A percentile compares a stretch with the other conserved stretches of the same genome.
Conservation (phyloP, 2,329 filamentous ascomycete genomes). For the Aspergillus brasiliensis region DNA sequence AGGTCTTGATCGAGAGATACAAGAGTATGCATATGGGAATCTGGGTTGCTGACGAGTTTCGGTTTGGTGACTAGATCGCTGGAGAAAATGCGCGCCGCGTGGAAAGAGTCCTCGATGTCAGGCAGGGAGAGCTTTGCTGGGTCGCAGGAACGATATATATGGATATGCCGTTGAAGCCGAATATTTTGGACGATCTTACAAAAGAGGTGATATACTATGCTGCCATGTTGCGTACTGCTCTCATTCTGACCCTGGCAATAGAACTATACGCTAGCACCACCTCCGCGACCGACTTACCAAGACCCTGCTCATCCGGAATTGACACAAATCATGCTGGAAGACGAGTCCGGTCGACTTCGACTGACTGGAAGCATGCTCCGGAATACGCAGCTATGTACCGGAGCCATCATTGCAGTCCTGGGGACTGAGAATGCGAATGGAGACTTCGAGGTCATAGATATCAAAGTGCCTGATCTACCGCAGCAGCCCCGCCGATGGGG, state of each 20-base stretch:
- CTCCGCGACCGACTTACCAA: conserved; percentile 74
- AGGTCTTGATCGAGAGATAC: background rate
- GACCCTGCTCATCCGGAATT: conserved; percentile 47
- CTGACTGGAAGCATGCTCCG: conserved; percentile 72
- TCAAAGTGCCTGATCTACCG: conserved; percentile 84
- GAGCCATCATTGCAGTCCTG: conserved; percentile 90
- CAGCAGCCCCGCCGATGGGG: conserved; percentile 81
- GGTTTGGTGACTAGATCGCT: conserved; percentile 57
- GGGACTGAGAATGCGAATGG: conserved; percentile 91
- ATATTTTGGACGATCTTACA: conserved; percentile 90
- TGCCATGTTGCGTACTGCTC: background rate
- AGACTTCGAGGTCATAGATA: conserved; percentile 87
- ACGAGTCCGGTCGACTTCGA: conserved; percentile 86
- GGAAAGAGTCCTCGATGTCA: conserved; percentile 89
- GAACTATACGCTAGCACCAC: conserved; percentile 87
- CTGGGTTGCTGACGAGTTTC: conserved; percentile 3
- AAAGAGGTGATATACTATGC: conserved; percentile 71
- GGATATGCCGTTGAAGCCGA: conserved; percentile 95
- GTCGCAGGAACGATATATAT: conserved; percentile 93
- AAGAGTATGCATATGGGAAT: background rate
- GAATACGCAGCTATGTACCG: conserved; percentile 77
- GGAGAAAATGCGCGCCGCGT: conserved; percentile 75
- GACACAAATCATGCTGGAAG: conserved; percentile 82
- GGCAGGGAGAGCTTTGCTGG: conserved; percentile 95
- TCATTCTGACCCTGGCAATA: conserved; percentile 39